Percentiles rank a stretch among this genome's conserved stretches.
These are phyloP conservation scores for Clavispora fructus DNA, from an alignment of 805 yeast species.

Conservation along the genomic window DNA sequence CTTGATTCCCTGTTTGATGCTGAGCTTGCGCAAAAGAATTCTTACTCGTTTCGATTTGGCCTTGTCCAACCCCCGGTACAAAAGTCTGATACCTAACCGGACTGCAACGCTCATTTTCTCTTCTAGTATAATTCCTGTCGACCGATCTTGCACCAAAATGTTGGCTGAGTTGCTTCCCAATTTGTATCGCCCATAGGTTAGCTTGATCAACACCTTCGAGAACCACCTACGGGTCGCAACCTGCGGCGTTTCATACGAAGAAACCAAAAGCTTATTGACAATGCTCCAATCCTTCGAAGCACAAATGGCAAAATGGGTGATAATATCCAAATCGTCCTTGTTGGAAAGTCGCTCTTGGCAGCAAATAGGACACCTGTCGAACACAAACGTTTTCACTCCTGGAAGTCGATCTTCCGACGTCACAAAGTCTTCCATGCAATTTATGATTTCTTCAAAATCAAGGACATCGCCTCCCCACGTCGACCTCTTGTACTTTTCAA, in stretches of 20 bases:
- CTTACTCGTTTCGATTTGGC: constrained; percentile 58
- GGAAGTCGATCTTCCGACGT: constrained; percentile 10
- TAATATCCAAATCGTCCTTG: constrained; percentile 58
- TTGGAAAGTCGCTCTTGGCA: constrained; percentile 50
- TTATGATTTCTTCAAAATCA: constrained; percentile 41
- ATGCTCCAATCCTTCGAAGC: constrained; percentile 71
- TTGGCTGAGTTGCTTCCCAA: constrained; percentile 87
- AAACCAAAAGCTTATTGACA: constrained; percentile 56
- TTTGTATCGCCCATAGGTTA: constrained; percentile 83
- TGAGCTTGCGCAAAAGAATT: constrained; percentile 55
- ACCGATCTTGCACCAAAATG: constrained; percentile 87
- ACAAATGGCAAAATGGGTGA: constrained; percentile 87
- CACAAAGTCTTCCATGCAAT: constrained; percentile 41
- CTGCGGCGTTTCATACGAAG: constrained; percentile 70
- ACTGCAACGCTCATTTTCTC: constrained; percentile 91
- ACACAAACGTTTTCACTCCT: constrained; percentile 44
- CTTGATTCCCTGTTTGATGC: constrained; percentile 77
- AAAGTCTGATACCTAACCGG: constrained; percentile 76
- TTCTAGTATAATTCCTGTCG: constrained; percentile 83
- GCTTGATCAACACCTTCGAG: constrained; percentile 70
- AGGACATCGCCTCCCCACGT: constrained; percentile 53
- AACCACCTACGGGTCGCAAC: constrained; percentile 90
- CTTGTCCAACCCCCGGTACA: constrained; percentile 68
- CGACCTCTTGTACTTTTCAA: constrained; percentile 39
- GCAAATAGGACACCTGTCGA: constrained; percentile 80